phyloP scores from a whole-genome alignment of 306 rosid species.

The Ormosia emarginata region DNA sequence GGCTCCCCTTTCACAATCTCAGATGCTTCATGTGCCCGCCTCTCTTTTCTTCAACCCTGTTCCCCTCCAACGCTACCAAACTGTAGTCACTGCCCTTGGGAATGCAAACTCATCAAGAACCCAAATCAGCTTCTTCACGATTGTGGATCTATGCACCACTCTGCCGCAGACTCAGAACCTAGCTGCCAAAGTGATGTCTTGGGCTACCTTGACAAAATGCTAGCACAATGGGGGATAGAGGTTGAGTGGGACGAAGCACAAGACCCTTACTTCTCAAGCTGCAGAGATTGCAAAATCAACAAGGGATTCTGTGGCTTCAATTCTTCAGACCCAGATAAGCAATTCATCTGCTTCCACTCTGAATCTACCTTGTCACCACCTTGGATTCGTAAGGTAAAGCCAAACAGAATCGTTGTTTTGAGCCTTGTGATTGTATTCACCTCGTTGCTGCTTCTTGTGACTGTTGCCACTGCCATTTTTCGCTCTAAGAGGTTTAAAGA shows the following conservation, averaged over 20 bases:
- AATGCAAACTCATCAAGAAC: conserved; percentile 65
- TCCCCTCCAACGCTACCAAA: conserved; percentile 48
- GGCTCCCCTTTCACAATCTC: conserved; percentile 62
- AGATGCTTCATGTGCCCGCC: conserved; percentile 60
- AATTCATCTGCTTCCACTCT: conserved; percentile 54
- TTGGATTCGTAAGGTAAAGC: conserved; percentile 44
- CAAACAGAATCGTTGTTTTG: conserved; percentile 33
- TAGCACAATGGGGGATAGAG: conserved; percentile 43
- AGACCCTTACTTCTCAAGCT: conserved; percentile 58
- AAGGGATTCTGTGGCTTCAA: conserved; percentile 78
- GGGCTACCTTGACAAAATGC: conserved; percentile 44
- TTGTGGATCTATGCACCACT: conserved; percentile 48
- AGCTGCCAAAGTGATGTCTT: conserved; percentile 67
- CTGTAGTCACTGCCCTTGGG: conserved; percentile 71
- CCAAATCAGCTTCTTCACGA: conserved; percentile 46
- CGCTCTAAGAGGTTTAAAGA: conserved; percentile 40
- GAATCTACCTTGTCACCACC: conserved; percentile 37
- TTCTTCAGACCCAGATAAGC: conserved; percentile 45
- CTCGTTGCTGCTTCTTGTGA: conserved; percentile 39
- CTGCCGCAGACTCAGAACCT: conserved; percentile 29
- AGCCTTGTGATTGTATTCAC: conserved; percentile 34
- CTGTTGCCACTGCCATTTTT: conserved; percentile 20
- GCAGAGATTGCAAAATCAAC: conserved; percentile 42
- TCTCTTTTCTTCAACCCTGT: conserved; percentile 61
- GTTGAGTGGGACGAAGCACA: conserved; percentile 71